phyloP scores from a whole-genome alignment of 1,284 basidiomycete species.

The Tilletiaria anomala region DNA sequence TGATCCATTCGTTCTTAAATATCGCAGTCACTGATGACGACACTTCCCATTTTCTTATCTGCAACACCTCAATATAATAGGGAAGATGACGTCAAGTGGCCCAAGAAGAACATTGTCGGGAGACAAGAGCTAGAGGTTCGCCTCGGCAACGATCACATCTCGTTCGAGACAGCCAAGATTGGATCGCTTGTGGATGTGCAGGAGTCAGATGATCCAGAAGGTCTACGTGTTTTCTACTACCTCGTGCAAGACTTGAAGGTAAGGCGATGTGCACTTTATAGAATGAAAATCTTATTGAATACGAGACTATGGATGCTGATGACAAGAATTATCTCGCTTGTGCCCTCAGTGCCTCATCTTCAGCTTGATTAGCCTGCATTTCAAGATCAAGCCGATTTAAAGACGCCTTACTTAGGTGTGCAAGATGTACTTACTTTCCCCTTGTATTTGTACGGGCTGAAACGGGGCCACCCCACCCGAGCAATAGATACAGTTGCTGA shows the following conservation, averaged over 20 bases:
- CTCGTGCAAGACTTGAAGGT: constrained; percentile 94
- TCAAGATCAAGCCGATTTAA: constrained; percentile 98
- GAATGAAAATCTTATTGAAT: not conserved
- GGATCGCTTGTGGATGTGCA: constrained; percentile 91
- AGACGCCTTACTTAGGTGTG: not conserved
- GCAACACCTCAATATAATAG: constrained; percentile 43
- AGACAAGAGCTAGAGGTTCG: constrained; percentile 94
- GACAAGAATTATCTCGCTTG: not conserved
- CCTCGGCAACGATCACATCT: constrained; percentile 85
- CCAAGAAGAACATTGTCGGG: constrained; percentile 94
- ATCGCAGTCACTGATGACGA: not conserved
- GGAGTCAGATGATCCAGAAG: constrained; percentile 92
- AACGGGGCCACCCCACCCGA: no score
- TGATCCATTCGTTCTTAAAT: no score
- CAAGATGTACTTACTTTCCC: no score
- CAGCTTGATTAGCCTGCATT: constrained; percentile 90
- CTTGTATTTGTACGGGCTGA: no score
- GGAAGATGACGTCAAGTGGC: constrained; percentile 96
- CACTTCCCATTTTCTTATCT: not conserved
- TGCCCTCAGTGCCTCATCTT: constrained; percentile 77
- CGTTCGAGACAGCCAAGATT: constrained; percentile 98
- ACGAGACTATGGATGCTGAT: not conserved
- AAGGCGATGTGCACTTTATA: constrained; percentile 12
- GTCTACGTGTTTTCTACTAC: constrained; percentile 96
- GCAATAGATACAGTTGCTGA: no score